Base-by-base conservation (phyloP, 169 alveolate species). In the Eimeria necatrix region DNA sequence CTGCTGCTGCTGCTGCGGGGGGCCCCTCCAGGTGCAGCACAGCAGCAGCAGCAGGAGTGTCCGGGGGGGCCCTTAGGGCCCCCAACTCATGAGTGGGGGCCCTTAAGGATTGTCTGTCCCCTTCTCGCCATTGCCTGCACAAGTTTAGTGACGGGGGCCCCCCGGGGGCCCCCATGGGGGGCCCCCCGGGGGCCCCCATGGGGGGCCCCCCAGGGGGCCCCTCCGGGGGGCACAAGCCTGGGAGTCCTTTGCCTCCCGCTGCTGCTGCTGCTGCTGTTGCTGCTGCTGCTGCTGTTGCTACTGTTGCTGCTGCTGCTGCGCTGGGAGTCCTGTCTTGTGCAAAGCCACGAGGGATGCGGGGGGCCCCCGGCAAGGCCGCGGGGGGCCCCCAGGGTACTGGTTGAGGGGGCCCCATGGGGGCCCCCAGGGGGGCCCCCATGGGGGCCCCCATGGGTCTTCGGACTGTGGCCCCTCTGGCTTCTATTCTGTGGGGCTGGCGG, bases 21-120 rank as follows among this genome's bases (percentile, higher is more conserved):
- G 81, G 81, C 81, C 81, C 81, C 51, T 71, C 81, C 41, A 71
- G 48, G 41, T 71, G 81, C 53, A 71, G 81, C 49, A 71, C 81
- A 20, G 81, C 49, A 20, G 51, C 81, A 9, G 81, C 81, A n/a
- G 81, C 46, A 9, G 81, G 81, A 48, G 81, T 71, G 16, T 71
- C 81, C 3, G 81, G 81, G 48, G 81, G 81, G 81, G 46, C 81
- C 51, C 81, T 71, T n/a, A 71, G 51, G 49, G 81, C 51, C 53
- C 81, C 81, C 53, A 24, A 6, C 22, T n/a, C 51, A 12, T n/a
- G 81, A 20, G 81, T 48, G 51, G 81, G 81, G 46, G 81, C 49
- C 81, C 81, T 71, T 4, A 71, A 24, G 51, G 49, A 7, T 5
- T 71, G 81, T 12, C 81, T 71, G 10, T 71, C 81, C 16, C 51